These are phyloP conservation scores for Paracoccidioides lutzii DNA, from an alignment of 2,329 filamentous ascomycete species.

Conservation along the genomic window DNA sequence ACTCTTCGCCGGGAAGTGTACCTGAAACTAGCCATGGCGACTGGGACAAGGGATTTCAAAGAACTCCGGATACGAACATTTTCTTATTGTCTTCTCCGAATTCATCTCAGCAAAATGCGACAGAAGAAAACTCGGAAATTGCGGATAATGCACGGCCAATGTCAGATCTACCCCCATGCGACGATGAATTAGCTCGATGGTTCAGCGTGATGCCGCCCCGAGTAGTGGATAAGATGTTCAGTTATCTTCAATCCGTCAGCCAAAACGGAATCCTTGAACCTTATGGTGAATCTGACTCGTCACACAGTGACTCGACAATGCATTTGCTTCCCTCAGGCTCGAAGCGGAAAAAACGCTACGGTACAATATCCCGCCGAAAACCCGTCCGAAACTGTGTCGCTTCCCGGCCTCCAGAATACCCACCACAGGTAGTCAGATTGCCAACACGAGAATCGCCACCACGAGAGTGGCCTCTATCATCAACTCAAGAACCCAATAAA, in stretches of 20 bases:
- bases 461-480: neutral
- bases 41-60: neutral
- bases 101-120: neutral
- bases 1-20: neutral
- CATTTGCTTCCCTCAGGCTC: neutral
- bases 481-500: neutral
- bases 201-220: conserved; percentile 8
- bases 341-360: neutral
- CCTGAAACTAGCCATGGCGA: neutral
- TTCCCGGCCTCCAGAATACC: neutral
- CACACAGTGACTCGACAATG: neutral
- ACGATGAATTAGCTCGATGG: conserved; percentile 9
- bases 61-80: neutral
- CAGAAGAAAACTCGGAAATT: neutral
- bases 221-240: conserved; percentile 10
- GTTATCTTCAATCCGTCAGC: conserved; percentile 3
- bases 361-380: neutral
- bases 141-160: neutral
- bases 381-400: neutral
- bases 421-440: neutral
- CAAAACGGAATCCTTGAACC: neutral
- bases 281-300: neutral
- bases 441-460: conserved; percentile 1
- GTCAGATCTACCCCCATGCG: conserved; percentile 6
- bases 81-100: neutral